Evolutionary conservation across 208 protist species (phyloP).

Genomic region (Ichthyophonus hoferi): DNA sequence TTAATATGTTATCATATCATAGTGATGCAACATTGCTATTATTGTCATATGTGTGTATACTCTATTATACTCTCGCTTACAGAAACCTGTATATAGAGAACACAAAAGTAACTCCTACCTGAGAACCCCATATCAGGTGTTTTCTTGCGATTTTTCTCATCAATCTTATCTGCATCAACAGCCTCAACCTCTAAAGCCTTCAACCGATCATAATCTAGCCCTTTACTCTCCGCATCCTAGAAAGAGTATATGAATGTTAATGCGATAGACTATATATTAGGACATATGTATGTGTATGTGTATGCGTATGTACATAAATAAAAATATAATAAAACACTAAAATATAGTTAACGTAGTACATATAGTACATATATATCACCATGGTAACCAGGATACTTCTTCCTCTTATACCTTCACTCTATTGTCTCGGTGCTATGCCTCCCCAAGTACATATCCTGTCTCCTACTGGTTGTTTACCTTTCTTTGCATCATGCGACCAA

Average conservation of each 20-base stretch:
- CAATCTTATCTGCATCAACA: not conserved
- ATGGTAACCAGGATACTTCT: no score
- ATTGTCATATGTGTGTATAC: not conserved
- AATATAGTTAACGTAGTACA: no score
- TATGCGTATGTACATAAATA: not conserved
- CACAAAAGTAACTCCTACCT: no score
- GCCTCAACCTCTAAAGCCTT: not conserved
- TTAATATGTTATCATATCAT: not conserved
- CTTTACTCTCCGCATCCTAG: not conserved
- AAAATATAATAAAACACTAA: not conserved
- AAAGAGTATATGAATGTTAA: not conserved
- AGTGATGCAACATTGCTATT: no score
- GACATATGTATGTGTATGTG: not conserved
- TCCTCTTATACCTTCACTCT: no score
- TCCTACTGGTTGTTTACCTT: no score
- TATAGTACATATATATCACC: not conserved
- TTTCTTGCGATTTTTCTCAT: not conserved
- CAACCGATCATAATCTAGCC: slow-evolving; percentile 27
- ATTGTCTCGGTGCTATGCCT: no score
- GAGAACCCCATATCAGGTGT: not conserved
- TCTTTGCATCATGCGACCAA: no score
- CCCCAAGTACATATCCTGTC: no score
- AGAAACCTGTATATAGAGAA: no score
- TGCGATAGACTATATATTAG: not conserved
- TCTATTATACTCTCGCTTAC: no score